Evolutionary conservation across 2,329 filamentous ascomycete species (phyloP).

Genomic region (Ophiosphaerella herpotricha): DNA sequence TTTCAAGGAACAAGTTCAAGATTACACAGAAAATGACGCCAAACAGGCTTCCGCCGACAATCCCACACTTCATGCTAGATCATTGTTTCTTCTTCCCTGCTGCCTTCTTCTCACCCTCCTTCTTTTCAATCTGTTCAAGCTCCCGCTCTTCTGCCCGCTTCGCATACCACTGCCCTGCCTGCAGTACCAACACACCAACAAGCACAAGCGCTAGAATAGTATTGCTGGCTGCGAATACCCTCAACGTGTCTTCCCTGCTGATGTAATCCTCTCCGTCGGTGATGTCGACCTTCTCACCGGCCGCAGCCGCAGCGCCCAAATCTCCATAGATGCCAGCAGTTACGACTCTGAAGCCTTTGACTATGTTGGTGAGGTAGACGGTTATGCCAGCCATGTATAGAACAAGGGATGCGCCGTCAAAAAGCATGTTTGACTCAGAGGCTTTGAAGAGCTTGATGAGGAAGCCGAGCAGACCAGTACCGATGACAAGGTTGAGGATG

Average conservation of each 20-base stretch:
- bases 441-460: slow-evolving; percentile 94
- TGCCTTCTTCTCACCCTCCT: slow-evolving; percentile 39
- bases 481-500: slow-evolving; percentile 91
- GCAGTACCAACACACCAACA: slow-evolving; percentile 87
- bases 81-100: slow-evolving; percentile 44
- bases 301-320: slow-evolving; percentile 43
- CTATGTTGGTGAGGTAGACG: slow-evolving; percentile 94
- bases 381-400: slow-evolving; percentile 84
- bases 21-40: background rate
- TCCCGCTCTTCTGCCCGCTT: slow-evolving; percentile 91
- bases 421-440: slow-evolving; percentile 92
- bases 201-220: slow-evolving; percentile 93
- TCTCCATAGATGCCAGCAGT: slow-evolving; percentile 70
- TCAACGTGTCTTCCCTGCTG: slow-evolving; percentile 83
- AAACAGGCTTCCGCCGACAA: background rate
- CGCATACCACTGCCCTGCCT: slow-evolving; percentile 98
- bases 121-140: slow-evolving; percentile 65
- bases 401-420: slow-evolving; percentile 75
- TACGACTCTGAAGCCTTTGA: slow-evolving; percentile 88
- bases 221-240: slow-evolving; percentile 91
- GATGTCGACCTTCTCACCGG: slow-evolving; percentile 14
- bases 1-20: background rate
- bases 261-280: slow-evolving; percentile 65
- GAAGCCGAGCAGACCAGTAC: slow-evolving; percentile 84
- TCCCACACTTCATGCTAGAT: background rate